phyloP scores from a whole-genome alignment of 768 basidiomycete species.

The Xerocomus potaroensis region DNA sequence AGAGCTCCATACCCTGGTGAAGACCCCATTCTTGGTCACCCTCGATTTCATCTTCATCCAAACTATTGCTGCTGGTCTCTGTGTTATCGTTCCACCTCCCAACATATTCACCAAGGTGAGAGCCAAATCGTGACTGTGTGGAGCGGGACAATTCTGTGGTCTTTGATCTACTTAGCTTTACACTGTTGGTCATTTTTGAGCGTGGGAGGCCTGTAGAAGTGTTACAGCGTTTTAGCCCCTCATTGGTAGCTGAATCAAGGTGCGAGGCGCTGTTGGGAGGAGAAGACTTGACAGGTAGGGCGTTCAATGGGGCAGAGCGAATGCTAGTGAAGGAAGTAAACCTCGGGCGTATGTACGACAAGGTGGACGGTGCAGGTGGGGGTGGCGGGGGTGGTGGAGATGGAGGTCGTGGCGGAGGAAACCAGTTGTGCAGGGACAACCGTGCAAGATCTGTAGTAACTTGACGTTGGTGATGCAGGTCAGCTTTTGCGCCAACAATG shows the following conservation, averaged over 20 bases:
- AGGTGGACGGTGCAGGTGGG: constrained; percentile 40
- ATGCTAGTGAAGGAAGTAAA: constrained; percentile 42
- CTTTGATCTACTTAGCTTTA: constrained; percentile 30
- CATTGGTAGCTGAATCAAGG: constrained; percentile 55
- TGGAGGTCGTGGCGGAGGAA: constrained; percentile 71
- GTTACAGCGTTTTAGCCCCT: constrained; percentile 50
- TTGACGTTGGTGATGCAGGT: constrained; percentile 65
- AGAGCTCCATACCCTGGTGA: constrained; percentile 80
- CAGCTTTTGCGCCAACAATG: constrained; percentile 92
- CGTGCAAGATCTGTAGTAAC: constrained; percentile 80
- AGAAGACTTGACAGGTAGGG: constrained; percentile 40
- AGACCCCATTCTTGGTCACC: constrained; percentile 68
- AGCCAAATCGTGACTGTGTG: constrained; percentile 51
- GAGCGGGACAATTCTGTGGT: constrained; percentile 43
- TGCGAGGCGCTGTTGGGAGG: constrained; percentile 60
- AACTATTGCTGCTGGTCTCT: constrained; percentile 63
- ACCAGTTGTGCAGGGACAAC: constrained; percentile 83
- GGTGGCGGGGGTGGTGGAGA: constrained; percentile 66
- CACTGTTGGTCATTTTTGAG: constrained; percentile 44
- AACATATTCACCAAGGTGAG: constrained; percentile 48
- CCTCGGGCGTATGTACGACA: constrained; percentile 35
- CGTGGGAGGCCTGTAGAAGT: constrained; percentile 45
- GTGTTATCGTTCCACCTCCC: constrained; percentile 53
- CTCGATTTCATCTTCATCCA: constrained; percentile 56
- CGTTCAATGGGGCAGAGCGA: constrained; percentile 56